phyloP scores from a whole-genome alignment of 1,284 basidiomycete species.

The Takashimella koratensis region DNA sequence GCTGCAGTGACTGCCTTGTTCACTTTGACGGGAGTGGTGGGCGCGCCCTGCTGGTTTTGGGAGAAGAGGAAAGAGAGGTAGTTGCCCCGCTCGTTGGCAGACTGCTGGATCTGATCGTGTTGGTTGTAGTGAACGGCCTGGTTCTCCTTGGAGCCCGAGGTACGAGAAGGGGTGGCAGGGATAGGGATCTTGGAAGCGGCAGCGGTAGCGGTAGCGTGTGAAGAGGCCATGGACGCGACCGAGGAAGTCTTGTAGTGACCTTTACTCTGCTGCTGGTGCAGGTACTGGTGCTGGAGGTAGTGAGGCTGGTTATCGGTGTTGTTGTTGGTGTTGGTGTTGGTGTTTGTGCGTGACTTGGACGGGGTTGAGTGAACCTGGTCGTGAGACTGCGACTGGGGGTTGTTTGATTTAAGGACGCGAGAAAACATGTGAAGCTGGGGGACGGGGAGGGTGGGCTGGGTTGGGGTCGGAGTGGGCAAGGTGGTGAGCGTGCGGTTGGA shows the following conservation, averaged over 20 bases:
- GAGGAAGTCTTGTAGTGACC: neutral
- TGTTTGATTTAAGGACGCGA: slow-evolving; percentile 31
- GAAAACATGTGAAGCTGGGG: slow-evolving; percentile 39
- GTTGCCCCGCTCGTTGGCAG: slow-evolving; percentile 29
- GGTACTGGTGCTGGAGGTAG: neutral
- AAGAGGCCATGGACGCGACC: slow-evolving; percentile 2
- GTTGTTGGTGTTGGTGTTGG: slow-evolving; percentile 24
- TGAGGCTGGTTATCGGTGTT: slow-evolving; percentile 5
- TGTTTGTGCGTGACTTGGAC: slow-evolving; percentile 3
- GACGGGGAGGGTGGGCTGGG: too few relatives aligned
- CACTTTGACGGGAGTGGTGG: slow-evolving; percentile 28
- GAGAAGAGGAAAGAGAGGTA: slow-evolving; percentile 45
- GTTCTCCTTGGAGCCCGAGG: slow-evolving; percentile 26
- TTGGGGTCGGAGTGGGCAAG: too few relatives aligned
- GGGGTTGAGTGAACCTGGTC: slow-evolving; percentile 6
- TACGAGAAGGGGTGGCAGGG: slow-evolving; percentile 19
- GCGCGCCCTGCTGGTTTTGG: slow-evolving; percentile 26
- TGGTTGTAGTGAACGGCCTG: slow-evolving; percentile 6
- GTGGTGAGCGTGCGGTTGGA: neutral
- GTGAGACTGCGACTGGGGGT: slow-evolving; percentile 3
- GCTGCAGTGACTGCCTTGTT: slow-evolving; percentile 14
- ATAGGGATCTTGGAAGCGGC: slow-evolving; percentile 40
- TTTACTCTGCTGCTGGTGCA: neutral
- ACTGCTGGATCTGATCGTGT: neutral
- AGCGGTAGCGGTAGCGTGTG: slow-evolving; percentile 12